A percentile compares a stretch with the other conserved stretches of the same genome.
Conservation (phyloP, 2,329 filamentous ascomycete genomes). For the Pseudocercospora vitis region DNA sequence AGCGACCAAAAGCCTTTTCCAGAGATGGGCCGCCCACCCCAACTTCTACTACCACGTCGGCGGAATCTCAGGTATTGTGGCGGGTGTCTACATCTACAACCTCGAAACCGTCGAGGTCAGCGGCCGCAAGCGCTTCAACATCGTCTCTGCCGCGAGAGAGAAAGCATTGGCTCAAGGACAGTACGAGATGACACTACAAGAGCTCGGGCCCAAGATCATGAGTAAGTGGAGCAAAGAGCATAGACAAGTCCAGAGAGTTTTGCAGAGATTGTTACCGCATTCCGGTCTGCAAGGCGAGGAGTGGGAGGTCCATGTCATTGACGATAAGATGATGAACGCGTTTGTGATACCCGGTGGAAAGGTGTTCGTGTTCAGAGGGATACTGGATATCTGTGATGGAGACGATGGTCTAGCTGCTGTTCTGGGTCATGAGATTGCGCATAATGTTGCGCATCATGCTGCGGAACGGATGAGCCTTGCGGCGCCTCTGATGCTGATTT, state of each 20-base stretch:
- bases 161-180: slow-evolving; percentile 54
- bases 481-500: slow-evolving; percentile 42
- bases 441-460: slow-evolving; percentile 68
- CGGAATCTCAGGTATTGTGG: slow-evolving; percentile 44
- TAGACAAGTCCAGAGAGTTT: slow-evolving; percentile 60
- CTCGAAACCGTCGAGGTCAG: slow-evolving; percentile 72
- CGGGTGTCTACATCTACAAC: slow-evolving; percentile 65
- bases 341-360: slow-evolving; percentile 77
- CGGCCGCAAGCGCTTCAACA: slow-evolving; percentile 72
- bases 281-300: slow-evolving; percentile 57
- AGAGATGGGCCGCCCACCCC: slow-evolving; percentile 44
- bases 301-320: slow-evolving; percentile 75
- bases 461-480: slow-evolving; percentile 61
- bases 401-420: slow-evolving; percentile 73
- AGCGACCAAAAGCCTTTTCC: slow-evolving; percentile 27
- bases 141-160: slow-evolving; percentile 58
- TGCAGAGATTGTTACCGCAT: slow-evolving; percentile 66
- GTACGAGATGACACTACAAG: slow-evolving; percentile 58
- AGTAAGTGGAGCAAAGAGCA: slow-evolving; percentile 60
- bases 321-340: slow-evolving; percentile 67
- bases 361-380: slow-evolving; percentile 75
- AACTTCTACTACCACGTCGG: slow-evolving; percentile 51
- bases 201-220: slow-evolving; percentile 57
- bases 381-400: slow-evolving; percentile 64
- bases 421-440: slow-evolving; percentile 76